phyloP scores from a whole-genome alignment of 306 rosid species.

The Gastrolobium bilobum region DNA sequence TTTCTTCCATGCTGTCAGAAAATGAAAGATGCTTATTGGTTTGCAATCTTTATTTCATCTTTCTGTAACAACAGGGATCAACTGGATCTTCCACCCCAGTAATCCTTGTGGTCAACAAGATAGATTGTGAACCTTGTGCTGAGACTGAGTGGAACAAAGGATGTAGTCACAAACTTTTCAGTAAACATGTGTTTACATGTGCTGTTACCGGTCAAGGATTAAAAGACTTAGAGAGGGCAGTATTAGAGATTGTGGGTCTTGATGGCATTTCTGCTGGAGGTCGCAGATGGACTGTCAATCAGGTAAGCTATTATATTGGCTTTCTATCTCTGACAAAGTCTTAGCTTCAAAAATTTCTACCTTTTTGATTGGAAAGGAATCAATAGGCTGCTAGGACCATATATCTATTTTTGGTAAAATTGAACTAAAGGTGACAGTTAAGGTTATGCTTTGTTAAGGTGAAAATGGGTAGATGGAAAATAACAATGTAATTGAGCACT shows the following conservation, averaged over 20 bases:
- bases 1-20: conserved; percentile 34
- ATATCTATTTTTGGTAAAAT: conserved; percentile 17
- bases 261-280: conserved; percentile 73
- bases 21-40: conserved; percentile 13
- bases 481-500: neutral
- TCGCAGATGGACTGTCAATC: conserved; percentile 92
- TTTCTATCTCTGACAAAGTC: neutral
- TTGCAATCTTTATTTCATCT: conserved; percentile 35
- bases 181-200: conserved; percentile 78
- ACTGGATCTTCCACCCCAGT: conserved; percentile 76
- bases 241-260: conserved; percentile 82
- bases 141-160: conserved; percentile 56
- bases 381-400: conserved; percentile 20
- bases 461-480: conserved; percentile 21
- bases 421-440: conserved; percentile 3
- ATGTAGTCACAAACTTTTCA: conserved; percentile 52
- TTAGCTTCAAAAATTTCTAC: neutral
- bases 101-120: conserved; percentile 91
- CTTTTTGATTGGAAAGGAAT: conserved; percentile 31
- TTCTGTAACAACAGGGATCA: conserved; percentile 62
- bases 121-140: conserved; percentile 67
- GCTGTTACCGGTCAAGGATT: conserved; percentile 95
- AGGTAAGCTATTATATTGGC: conserved; percentile 57
- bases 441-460: conserved; percentile 5
- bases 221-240: conserved; percentile 77